Evolutionary conservation across 106 monocot species (phyloP).

Genomic region (Dioscorea dumetorum): DNA sequence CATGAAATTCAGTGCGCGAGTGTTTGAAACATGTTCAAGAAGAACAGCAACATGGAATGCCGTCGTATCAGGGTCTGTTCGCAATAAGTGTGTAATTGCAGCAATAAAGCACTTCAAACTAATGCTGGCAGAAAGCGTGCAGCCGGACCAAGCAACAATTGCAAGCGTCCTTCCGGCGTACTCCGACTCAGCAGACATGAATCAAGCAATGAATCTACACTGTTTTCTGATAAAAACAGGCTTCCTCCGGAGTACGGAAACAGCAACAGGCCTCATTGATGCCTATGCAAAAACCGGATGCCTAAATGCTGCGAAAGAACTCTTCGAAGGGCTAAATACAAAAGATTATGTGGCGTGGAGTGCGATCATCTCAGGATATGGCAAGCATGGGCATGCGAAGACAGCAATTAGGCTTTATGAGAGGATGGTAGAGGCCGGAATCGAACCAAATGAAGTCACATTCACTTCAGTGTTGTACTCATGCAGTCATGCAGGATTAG

Average conservation of each 20-base stretch:
- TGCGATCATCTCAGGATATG: constrained; percentile 58
- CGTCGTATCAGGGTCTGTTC: constrained; percentile 42
- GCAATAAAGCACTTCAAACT: constrained; percentile 39
- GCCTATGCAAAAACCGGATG: constrained; percentile 58
- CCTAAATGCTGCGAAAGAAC: constrained; percentile 31
- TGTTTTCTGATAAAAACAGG: constrained; percentile 38
- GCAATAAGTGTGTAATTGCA: constrained; percentile 11
- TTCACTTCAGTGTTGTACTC: constrained; percentile 53
- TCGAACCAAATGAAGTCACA: constrained; percentile 63
- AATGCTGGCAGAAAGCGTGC: constrained; percentile 33
- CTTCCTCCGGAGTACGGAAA: constrained; percentile 24
- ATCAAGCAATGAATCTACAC: constrained; percentile 43
- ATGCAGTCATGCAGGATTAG: constrained; percentile 66
- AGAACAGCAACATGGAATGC: constrained; percentile 70
- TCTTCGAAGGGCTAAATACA: constrained; percentile 32
- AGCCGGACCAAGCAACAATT: constrained; percentile 48
- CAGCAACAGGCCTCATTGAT: constrained; percentile 56
- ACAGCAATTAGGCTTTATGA: constrained; percentile 44
- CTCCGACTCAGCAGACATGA: constrained; percentile 34
- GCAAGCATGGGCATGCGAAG: constrained; percentile 38
- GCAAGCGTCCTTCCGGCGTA: constrained; percentile 65
- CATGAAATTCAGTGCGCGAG: constrained; percentile 11
- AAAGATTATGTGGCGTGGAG: constrained; percentile 71
- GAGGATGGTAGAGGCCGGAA: constrained; percentile 47
- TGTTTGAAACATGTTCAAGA: constrained; percentile 33